Evolutionary conservation across 306 rosid species (phyloP), one percentile per base, ranked within the genome.

Genomic region (Gillenia trifoliata): DNA sequence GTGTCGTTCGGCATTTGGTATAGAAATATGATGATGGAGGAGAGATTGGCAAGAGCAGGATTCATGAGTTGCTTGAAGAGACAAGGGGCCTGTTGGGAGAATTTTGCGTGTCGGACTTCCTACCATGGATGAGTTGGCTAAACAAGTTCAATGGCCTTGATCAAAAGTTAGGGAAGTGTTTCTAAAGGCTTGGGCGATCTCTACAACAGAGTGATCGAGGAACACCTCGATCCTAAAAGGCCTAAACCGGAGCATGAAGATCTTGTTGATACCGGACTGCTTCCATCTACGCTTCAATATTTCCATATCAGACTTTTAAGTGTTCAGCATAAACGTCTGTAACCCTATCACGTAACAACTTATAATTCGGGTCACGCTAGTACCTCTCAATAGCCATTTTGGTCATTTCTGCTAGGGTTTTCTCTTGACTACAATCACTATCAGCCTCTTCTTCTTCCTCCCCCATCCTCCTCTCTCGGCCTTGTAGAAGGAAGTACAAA

Each of bases 141-240:
- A 77, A 73, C 78, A 73, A 66, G 78, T 57, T 77, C 25, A 72
- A 76, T 59, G 85, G 85, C n/a, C 71, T 79, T 26, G 82, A 79
- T 10, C 26, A n/a, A 4, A 82, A 81, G 64, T 2, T 84, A 6
- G 76, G 79, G 55, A 82, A 75, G 73, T 79, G 68, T 47, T 82
- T 77, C n/a, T 29, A 59, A 26, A 64, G 70, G 71, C 15, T 64
- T 82, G 81, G 88, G 82, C 28, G 49, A 26, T 13, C 77, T 87
- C 25, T 84, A 79, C 61, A 78, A 87, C 9, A 41, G 63, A 31
- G 83, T 84, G 17, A 84, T 88, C 29, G 75, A 86, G 66, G 88
- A 84, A 38, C 89, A 82, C 57, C 54, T 70, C 57, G 33, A 77
- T 1, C 55, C 52, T 5, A 25, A 43, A 20, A 78, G 65, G 66